These are phyloP conservation scores for Fraxinus sp. DNA, from an alignment of 305 asterid genomes.

Conservation along the genomic window DNA sequence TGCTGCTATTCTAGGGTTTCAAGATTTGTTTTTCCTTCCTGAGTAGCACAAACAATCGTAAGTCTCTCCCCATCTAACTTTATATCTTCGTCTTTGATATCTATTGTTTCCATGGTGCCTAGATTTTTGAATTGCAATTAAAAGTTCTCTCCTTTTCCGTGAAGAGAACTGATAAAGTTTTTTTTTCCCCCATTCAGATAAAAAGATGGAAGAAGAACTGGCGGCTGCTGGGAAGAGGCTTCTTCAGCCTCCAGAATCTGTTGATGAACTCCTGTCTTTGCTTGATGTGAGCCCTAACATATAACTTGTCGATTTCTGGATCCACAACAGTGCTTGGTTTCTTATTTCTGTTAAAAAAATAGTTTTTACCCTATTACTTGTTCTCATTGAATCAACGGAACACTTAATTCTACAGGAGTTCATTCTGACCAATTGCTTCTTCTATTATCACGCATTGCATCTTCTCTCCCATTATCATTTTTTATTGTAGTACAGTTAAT, in stretches of 20 bases:
- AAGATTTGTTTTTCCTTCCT: constrained; percentile 1
- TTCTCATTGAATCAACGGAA: background rate
- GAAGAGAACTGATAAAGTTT: constrained; percentile 16
- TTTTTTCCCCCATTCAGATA: constrained; percentile 20
- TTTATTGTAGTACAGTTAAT: background rate
- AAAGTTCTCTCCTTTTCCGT: constrained; percentile 4
- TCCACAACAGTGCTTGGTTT: background rate
- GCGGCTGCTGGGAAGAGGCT: constrained; percentile 63
- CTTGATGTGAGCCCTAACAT: constrained; percentile 65
- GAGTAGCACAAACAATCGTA: background rate
- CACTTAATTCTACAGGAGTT: background rate
- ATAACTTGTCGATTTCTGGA: background rate
- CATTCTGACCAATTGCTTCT: background rate
- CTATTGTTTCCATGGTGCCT: background rate
- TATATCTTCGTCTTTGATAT: background rate
- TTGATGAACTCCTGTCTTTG: constrained; percentile 57
- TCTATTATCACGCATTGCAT: background rate
- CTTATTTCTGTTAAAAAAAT: constrained; percentile 11
- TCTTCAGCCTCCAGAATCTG: constrained; percentile 54
- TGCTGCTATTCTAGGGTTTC: constrained; percentile 4
- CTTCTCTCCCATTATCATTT: background rate
- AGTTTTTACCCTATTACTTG: background rate
- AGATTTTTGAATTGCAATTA: background rate
- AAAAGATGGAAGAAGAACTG: constrained; percentile 56
- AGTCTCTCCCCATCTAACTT: background rate